Conservation (phyloP, 257 asterid genomes). For the Solanum lycopersicoides region DNA sequence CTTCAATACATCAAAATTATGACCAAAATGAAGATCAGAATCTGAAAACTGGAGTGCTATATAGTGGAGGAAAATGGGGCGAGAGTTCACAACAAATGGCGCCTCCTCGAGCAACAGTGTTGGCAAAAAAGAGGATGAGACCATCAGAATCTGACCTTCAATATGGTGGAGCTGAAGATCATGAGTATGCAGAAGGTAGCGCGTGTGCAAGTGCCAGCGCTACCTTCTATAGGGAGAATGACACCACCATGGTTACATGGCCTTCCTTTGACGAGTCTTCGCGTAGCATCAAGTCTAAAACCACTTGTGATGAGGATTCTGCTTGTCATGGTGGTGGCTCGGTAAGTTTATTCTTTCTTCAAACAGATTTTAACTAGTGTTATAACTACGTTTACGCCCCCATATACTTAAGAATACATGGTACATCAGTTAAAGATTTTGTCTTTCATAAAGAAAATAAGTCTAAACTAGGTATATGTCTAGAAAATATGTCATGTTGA, state of each 20-base stretch:
- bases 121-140: conserved; percentile 24
- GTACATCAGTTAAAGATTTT: neutral
- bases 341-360: conserved; percentile 9
- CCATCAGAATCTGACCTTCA: conserved; percentile 14
- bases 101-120: neutral
- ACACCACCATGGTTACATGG: conserved; percentile 43
- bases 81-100: conserved; percentile 1
- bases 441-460: neutral
- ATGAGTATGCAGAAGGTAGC: conserved; percentile 8
- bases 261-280: conserved; percentile 36
- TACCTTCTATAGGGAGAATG: conserved; percentile 28
- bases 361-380: neutral
- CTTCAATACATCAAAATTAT: neutral
- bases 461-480: neutral
- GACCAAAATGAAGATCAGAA: neutral
- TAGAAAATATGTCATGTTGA: neutral
- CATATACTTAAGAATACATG: neutral
- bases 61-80: neutral
- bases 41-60: neutral
- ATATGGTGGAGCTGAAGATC: conserved; percentile 2
- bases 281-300: conserved; percentile 31
- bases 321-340: conserved; percentile 28
- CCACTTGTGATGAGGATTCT: conserved; percentile 41
- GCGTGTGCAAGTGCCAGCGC: conserved; percentile 43
- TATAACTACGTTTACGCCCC: neutral